Conservation (phyloP, 768 basidiomycete species). For the Pleurotus djamor region DNA sequence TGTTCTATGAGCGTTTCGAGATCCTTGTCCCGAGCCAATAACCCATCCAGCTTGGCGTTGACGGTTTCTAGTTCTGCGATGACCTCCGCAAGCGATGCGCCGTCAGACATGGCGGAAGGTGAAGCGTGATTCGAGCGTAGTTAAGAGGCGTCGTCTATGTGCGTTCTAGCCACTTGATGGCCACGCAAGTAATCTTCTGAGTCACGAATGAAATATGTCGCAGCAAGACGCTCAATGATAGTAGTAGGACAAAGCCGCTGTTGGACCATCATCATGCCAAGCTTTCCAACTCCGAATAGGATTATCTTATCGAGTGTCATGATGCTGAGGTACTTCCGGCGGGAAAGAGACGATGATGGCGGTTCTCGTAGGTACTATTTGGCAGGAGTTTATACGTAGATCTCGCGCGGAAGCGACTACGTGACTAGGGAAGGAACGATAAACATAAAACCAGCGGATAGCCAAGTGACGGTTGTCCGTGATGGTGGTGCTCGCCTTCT, state of each 20-base stretch:
- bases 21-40: not conserved
- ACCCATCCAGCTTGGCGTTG: not conserved
- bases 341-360: too few relatives aligned
- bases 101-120: not conserved
- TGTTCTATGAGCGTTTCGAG: not conserved
- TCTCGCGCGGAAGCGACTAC: too few relatives aligned
- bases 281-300: not conserved
- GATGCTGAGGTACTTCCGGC: too few relatives aligned
- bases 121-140: not conserved
- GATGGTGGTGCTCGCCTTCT: too few relatives aligned
- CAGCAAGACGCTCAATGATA: not conserved
- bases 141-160: not conserved
- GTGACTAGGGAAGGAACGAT: too few relatives aligned
- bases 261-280: not conserved
- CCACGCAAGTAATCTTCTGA: not conserved
- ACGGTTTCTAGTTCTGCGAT: not conserved
- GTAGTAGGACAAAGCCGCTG: not conserved
- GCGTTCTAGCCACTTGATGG: not conserved
- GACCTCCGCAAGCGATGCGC: not conserved
- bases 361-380: too few relatives aligned
- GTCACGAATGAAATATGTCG: not conserved
- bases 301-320: not conserved
- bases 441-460: too few relatives aligned
- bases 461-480: too few relatives aligned
- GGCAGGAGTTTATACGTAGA: too few relatives aligned